phyloP scores from a whole-genome alignment of 352 stramenopile genomes.

The Elongisporangium undulatum region DNA sequence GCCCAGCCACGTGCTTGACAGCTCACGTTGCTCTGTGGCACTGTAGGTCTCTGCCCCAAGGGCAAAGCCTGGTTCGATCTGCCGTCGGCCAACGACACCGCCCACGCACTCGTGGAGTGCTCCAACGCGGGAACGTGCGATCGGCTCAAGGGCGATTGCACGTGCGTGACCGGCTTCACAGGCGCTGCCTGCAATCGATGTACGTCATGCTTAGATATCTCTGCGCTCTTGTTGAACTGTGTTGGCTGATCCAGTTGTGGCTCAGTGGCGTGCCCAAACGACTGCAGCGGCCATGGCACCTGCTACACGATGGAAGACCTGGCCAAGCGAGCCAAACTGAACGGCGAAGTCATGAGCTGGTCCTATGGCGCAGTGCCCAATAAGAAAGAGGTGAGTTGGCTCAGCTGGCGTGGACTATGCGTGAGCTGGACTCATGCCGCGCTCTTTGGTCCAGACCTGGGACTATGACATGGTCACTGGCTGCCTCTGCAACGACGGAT shows the following conservation, averaged over 20 bases:
- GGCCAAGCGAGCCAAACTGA: conserved; percentile 37
- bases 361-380: conserved; percentile 69
- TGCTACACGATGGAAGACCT: conserved; percentile 84
- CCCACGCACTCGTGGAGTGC: conserved; percentile 60
- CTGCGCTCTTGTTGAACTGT: background rate
- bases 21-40: background rate
- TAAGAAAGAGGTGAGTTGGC: conserved; percentile 41
- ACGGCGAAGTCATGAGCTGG: conserved; percentile 50
- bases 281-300: conserved; percentile 78
- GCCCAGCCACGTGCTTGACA: background rate
- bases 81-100: conserved; percentile 35
- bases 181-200: conserved; percentile 67
- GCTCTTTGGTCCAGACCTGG: conserved; percentile 43
- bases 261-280: conserved; percentile 51
- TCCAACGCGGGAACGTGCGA: conserved; percentile 72
- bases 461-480: conserved; percentile 85
- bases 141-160: conserved; percentile 61
- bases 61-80: conserved; percentile 70
- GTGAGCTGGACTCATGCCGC: background rate
- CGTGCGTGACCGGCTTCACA: conserved; percentile 58
- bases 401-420: background rate
- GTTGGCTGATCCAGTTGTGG: background rate
- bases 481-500: conserved; percentile 86
- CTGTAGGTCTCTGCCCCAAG: conserved; percentile 38
- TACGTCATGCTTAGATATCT: conserved; percentile 12